Percentiles rank a stretch among this genome's conserved stretches.
Conservation (phyloP, 2,329 filamentous ascomycete genomes). For the Eutypella sp. region DNA sequence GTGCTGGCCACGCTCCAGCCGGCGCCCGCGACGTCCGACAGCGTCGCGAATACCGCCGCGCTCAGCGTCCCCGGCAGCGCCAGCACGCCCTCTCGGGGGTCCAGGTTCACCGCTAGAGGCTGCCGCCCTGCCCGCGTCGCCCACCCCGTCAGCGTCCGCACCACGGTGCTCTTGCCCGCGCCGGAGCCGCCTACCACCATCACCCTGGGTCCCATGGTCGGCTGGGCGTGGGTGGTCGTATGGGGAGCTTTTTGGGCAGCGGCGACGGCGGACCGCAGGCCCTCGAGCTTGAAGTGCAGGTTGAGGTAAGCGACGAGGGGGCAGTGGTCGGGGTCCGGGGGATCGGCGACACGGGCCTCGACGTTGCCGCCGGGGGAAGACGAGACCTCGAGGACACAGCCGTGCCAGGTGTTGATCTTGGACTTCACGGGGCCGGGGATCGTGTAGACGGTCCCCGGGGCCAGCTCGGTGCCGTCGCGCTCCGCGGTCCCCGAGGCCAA, state of each 20-base stretch:
- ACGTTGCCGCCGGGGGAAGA: slow-evolving; percentile 44
- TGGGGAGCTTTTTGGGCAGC: slow-evolving; percentile 37
- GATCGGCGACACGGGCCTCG: slow-evolving; percentile 54
- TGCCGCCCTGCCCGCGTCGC: slow-evolving; percentile 69
- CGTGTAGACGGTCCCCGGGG: slow-evolving; percentile 70
- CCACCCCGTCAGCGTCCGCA: slow-evolving; percentile 73
- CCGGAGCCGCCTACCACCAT: slow-evolving; percentile 75
- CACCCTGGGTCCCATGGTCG: slow-evolving; percentile 66
- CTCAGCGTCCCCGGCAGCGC: slow-evolving; percentile 77
- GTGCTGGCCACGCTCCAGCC: slow-evolving; percentile 77
- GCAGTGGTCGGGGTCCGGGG: slow-evolving; percentile 65
- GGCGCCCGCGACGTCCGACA: slow-evolving; percentile 75
- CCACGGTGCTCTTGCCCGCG: slow-evolving; percentile 78
- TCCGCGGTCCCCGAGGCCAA: slow-evolving; percentile 80
- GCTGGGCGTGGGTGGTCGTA: slow-evolving; percentile 11
- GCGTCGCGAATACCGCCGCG: slow-evolving; percentile 78
- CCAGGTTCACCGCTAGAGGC: slow-evolving; percentile 78
- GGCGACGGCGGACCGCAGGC: slow-evolving; percentile 59
- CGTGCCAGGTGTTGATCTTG: slow-evolving; percentile 88
- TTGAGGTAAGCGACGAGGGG: slow-evolving; percentile 78
- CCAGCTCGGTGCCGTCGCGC: slow-evolving; percentile 91
- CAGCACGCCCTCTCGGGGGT: slow-evolving; percentile 75
- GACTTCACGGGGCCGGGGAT: slow-evolving; percentile 80
- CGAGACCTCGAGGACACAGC: slow-evolving; percentile 77
- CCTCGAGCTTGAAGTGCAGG: slow-evolving; percentile 80